phyloP scores from a whole-genome alignment of 306 rosid species.

The Vicia villosa region DNA sequence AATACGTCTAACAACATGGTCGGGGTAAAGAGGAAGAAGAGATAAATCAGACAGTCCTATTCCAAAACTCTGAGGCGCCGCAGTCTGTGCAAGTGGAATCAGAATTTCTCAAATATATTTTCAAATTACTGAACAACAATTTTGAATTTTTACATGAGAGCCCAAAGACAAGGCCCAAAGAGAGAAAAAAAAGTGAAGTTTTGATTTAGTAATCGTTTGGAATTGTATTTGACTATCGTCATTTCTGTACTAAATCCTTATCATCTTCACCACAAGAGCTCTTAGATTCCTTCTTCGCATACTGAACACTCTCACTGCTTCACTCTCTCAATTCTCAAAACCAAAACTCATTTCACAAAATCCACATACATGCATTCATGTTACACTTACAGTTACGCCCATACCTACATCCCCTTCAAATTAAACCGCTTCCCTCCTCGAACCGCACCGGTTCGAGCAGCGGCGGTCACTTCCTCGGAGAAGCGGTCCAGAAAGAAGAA shows the following conservation, averaged over 20 bases:
- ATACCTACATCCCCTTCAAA: constrained; percentile 38
- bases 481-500: constrained; percentile 68
- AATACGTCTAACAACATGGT: no score
- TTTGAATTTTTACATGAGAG: no score
- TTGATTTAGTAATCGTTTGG: no score
- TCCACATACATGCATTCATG: constrained; percentile 38
- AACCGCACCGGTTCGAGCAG: constrained; percentile 47
- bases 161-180: no score
- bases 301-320: constrained; percentile 1
- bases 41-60: no score
- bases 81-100: no score
- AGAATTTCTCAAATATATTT: no score
- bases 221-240: background rate
- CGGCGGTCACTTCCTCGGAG: constrained; percentile 59
- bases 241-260: constrained; percentile 23
- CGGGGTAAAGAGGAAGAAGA: no score
- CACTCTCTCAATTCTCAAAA: constrained; percentile 2
- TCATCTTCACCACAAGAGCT: constrained; percentile 19
- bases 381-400: constrained; percentile 21
- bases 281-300: background rate
- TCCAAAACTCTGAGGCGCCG: no score
- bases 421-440: constrained; percentile 38
- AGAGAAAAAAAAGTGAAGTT: no score
- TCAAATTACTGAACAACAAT: no score
- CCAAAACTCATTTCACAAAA: constrained; percentile 21